These are phyloP conservation scores for Cryptococcus depauperatus DNA, from an alignment of 1,284 basidiomycete species.

Conservation along the genomic window DNA sequence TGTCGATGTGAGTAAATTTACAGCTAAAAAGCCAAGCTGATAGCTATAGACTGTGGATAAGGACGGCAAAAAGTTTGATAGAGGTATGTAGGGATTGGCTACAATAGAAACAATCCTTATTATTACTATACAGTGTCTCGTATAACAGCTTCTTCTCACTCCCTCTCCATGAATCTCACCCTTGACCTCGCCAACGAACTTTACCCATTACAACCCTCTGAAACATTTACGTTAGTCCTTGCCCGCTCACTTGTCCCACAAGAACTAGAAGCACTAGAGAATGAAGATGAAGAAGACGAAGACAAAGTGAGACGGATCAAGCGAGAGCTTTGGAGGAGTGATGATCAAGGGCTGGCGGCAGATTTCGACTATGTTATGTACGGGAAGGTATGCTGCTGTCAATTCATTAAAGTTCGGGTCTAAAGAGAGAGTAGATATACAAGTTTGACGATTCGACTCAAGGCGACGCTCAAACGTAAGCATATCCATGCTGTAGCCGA, in stretches of 20 bases:
- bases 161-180: constrained; percentile 80
- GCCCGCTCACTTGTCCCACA: constrained; percentile 67
- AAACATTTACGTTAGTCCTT: constrained; percentile 77
- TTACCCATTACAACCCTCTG: constrained; percentile 60
- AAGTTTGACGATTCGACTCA: constrained; percentile 80
- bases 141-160: constrained; percentile 71
- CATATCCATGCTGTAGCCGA: neutral
- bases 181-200: constrained; percentile 87
- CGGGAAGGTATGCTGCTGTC: constrained; percentile 64
- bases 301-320: constrained; percentile 68
- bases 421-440: constrained; percentile 61
- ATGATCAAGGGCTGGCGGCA: constrained; percentile 77
- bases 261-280: constrained; percentile 48
- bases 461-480: constrained; percentile 47
- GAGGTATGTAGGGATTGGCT: constrained; percentile 56
- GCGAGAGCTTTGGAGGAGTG: constrained; percentile 71
- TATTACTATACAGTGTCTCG: constrained; percentile 61
- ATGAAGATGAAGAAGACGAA: constrained; percentile 12
- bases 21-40: neutral
- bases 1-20: constrained; percentile 50
- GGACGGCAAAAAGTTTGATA: constrained; percentile 94
- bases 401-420: neutral
- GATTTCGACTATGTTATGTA: constrained; percentile 99
- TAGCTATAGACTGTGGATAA: constrained; percentile 56
- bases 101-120: neutral